phyloP scores from a whole-genome alignment of 2,329 filamentous ascomycete genomes.

The Monosporascus sp. region DNA sequence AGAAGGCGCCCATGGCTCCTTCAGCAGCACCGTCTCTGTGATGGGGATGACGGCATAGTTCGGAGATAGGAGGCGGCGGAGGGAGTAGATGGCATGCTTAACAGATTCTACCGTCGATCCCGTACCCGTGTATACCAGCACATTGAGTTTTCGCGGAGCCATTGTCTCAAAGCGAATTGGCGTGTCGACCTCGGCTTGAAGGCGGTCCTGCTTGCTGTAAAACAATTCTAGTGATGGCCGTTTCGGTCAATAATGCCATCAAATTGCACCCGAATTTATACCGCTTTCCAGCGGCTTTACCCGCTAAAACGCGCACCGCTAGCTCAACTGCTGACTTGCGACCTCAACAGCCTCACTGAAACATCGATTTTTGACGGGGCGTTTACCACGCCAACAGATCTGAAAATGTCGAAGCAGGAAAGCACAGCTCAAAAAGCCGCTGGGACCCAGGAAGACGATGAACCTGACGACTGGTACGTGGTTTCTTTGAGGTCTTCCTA shows the following conservation, averaged over 20 bases:
- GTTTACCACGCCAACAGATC: neutral
- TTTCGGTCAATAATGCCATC: too few relatives aligned
- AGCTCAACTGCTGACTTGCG: conserved; percentile 1
- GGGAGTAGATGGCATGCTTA: conserved; percentile 78
- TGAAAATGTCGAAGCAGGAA: conserved; percentile 52
- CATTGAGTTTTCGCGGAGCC: conserved; percentile 70
- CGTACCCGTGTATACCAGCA: conserved; percentile 89
- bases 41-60: conserved; percentile 91
- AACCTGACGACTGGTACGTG: conserved; percentile 88
- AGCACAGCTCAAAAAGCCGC: conserved; percentile 34
- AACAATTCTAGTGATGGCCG: neutral
- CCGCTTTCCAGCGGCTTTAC: neutral
- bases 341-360: neutral
- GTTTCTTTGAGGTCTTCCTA: neutral
- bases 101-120: conserved; percentile 86
- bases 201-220: neutral
- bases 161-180: conserved; percentile 34
- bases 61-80: conserved; percentile 78
- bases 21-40: conserved; percentile 69
- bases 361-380: neutral
- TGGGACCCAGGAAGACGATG: conserved; percentile 62
- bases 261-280: neutral
- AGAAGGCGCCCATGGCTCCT: conserved; percentile 84
- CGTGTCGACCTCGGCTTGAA: too few relatives aligned
- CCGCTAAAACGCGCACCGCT: neutral